A percentile compares a stretch with the other conserved stretches of the same genome.
phyloP scores from a whole-genome alignment of 768 basidiomycete genomes.

The Pleurotus tuber-regium region DNA sequence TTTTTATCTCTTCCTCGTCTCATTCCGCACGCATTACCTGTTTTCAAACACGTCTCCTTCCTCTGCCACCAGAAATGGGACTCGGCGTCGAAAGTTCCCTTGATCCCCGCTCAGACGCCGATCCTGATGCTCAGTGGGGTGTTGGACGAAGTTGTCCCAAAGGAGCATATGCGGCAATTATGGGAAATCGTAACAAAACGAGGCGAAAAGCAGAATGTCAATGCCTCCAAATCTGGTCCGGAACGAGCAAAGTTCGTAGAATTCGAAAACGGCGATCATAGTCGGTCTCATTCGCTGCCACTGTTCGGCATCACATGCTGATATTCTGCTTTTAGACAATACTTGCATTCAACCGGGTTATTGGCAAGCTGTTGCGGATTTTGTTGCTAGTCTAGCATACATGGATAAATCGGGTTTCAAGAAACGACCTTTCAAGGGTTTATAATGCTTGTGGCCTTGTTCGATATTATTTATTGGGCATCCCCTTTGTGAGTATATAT shows the following conservation, averaged over 20 bases:
- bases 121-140: constrained; percentile 82
- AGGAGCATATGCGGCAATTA: constrained; percentile 70
- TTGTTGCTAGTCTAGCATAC: constrained; percentile 29
- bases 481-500: background rate
- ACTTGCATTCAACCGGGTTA: constrained; percentile 55
- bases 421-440: background rate
- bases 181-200: constrained; percentile 63
- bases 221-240: constrained; percentile 37
- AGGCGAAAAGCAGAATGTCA: constrained; percentile 40
- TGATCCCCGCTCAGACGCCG: constrained; percentile 63
- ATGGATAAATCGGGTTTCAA: constrained; percentile 9
- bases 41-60: constrained; percentile 69
- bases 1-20: constrained; percentile 83
- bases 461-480: background rate
- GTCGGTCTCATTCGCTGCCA: constrained; percentile 30
- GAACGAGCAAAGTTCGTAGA: constrained; percentile 57
- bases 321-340: constrained; percentile 37
- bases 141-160: constrained; percentile 71
- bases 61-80: constrained; percentile 90
- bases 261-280: constrained; percentile 54
- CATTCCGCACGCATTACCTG: constrained; percentile 78
- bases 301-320: background rate
- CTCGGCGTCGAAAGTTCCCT: constrained; percentile 60
- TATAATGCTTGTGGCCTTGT: background rate
- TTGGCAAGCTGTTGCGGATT: constrained; percentile 50